Conservation (phyloP, 1,284 basidiomycete genomes). For the Austropuccinia psidii region DNA sequence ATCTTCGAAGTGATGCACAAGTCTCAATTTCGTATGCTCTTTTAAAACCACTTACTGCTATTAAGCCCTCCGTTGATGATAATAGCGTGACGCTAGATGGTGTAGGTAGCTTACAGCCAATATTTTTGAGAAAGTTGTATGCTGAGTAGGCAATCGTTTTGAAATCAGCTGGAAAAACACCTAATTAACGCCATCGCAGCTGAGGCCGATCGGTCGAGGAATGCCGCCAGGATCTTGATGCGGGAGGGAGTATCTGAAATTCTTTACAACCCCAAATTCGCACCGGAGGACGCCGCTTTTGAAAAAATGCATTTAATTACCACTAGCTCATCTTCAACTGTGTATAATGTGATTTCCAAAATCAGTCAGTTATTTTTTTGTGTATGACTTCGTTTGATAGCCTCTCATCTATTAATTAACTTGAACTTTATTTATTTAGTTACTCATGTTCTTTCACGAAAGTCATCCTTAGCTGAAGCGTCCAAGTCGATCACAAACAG, state of each 20-base stretch:
- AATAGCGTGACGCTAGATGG: slow-evolving; percentile 10
- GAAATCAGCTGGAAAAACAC: slow-evolving; percentile 10
- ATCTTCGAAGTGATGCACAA: slow-evolving; percentile 23
- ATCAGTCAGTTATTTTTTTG: slow-evolving; percentile 8
- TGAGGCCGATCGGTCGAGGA: slow-evolving; percentile 30
- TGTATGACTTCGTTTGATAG: no score
- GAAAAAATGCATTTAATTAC: slow-evolving; percentile 34
- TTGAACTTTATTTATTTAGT: neutral
- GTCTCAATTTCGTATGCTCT: slow-evolving; percentile 27
- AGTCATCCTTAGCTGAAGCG: neutral
- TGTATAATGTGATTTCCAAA: slow-evolving; percentile 29
- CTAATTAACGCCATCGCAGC: slow-evolving; percentile 30
- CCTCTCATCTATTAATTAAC: neutral
- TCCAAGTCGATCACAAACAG: slow-evolving; percentile 4
- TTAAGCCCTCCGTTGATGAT: slow-evolving; percentile 16
- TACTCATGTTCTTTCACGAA: slow-evolving; percentile 19
- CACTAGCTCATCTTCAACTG: slow-evolving; percentile 11
- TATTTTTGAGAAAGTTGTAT: neutral
- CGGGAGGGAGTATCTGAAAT: slow-evolving; percentile 24
- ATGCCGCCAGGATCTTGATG: slow-evolving; percentile 8
- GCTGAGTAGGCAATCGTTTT: neutral
- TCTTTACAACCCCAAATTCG: slow-evolving; percentile 19
- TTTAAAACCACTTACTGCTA: slow-evolving; percentile 14
- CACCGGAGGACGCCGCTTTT: slow-evolving; percentile 6
- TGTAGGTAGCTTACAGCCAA: neutral